Base-by-base conservation (phyloP, 331 rosid genomes). In the Cydonia oblonga region DNA sequence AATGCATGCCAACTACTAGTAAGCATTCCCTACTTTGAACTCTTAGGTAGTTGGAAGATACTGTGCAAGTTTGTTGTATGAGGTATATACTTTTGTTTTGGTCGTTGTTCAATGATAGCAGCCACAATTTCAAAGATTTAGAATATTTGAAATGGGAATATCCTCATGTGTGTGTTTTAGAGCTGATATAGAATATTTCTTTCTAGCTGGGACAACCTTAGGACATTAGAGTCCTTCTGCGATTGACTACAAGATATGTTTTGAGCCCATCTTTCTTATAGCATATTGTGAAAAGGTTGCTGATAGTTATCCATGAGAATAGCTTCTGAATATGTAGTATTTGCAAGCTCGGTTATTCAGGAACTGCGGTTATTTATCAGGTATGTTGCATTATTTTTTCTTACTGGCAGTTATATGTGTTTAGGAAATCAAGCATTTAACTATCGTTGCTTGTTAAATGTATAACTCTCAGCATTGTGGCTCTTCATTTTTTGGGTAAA, bases 301-400 rank as follows among this genome's bases (percentile, higher is more conserved):
- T 93, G 44, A 66, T 90, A 64, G 89, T 89, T 70, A 97, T 96
- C 64, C 87, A 90, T 59, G 90, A 85, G 46, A 84, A 90, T 78
- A 87, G 90, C 82, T 93, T 86, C 81, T 90, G 98, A 96, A 87
- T 96, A 4, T 90, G 96, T 59, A 89, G 96, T 85, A 83, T 85
- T 79, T 81, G 95, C 65, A 93, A 91, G 79, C 96, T 93, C 64
- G 96, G 97, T 75, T 93, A 93, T 79, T 89, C 97, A 54, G 97
- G 98, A 81, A 89, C 96, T 40, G 92, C 92, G 59, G 83, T 93
- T 69, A 89, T 90, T 78, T 93, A 96, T 69, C 83, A 89, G 89
- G 98, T 89, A 81, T 70, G 78, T 53, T 67, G 66, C 53, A 51
- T 78, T 64, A 40, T 73, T 44, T 79, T 71, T 40, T 24, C 29